Conservation (phyloP, 2,329 filamentous ascomycete species). For the Penicillium sp. region DNA sequence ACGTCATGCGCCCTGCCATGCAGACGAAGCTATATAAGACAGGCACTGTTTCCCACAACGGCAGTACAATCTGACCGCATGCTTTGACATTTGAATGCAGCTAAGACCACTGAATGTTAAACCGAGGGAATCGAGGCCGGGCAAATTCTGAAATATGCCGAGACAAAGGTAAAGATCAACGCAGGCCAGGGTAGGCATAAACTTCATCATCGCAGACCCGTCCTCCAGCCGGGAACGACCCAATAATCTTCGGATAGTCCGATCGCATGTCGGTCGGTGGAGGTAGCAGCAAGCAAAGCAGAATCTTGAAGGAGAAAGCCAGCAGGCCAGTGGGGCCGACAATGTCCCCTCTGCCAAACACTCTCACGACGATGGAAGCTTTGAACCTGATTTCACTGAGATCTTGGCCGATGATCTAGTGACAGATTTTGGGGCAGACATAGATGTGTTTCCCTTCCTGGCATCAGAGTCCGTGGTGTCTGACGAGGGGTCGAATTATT, state of each 20-base stretch:
- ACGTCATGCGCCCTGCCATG: too few species aligned
- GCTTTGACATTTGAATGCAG: too few species aligned
- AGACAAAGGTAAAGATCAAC: not conserved
- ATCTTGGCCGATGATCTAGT: not conserved
- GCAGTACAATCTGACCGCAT: too few species aligned
- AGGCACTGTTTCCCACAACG: too few species aligned
- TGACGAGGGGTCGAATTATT: not conserved
- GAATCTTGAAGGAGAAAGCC: not conserved
- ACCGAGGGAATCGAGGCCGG: not conserved
- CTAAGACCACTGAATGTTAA: too few species aligned
- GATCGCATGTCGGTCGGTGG: conserved; percentile 11
- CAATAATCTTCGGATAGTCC: conserved; percentile 5
- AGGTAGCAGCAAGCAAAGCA: conserved; percentile 6
- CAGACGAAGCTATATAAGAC: too few species aligned
- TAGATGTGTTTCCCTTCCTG: not conserved
- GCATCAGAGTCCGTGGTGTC: not conserved
- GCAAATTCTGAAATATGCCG: not conserved
- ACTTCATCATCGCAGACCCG: conserved; percentile 9
- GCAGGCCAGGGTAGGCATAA: not conserved
- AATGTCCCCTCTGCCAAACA: too few species aligned
- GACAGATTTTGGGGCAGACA: not conserved
- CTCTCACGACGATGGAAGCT: not conserved
- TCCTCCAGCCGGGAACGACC: conserved; percentile 1
- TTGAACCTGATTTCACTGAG: not conserved
- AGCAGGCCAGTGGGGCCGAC: not conserved